Conservation (phyloP, 495 filamentous ascomycete genomes). For the Aspergillus bertholletiae region DNA sequence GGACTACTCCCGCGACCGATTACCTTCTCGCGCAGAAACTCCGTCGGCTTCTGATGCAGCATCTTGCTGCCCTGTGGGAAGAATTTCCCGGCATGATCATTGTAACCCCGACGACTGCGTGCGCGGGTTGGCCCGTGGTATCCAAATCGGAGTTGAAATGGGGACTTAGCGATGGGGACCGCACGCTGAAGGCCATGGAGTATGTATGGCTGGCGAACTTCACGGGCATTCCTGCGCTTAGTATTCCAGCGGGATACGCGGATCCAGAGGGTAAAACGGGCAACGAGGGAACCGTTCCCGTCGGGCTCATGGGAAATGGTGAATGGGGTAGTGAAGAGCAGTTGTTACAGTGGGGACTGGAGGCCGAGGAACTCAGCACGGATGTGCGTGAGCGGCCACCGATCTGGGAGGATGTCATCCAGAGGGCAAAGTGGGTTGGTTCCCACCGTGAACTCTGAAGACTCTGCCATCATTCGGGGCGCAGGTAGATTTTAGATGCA, state of each 20-base stretch:
- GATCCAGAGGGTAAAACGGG: slow-evolving; percentile 30
- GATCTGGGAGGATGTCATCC: slow-evolving; percentile 37
- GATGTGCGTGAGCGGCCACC: neutral
- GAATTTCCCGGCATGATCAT: slow-evolving; percentile 72
- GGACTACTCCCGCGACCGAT: slow-evolving; percentile 59
- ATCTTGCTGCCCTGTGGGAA: slow-evolving; percentile 68
- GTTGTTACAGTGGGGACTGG: slow-evolving; percentile 30
- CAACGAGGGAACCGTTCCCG: slow-evolving; percentile 43
- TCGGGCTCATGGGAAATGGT: slow-evolving; percentile 80
- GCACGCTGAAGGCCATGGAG: slow-evolving; percentile 70
- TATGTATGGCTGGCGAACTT: slow-evolving; percentile 86
- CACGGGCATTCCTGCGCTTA: slow-evolving; percentile 70
- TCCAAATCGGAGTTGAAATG: slow-evolving; percentile 51
- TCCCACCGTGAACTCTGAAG: too few species aligned
- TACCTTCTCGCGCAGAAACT: slow-evolving; percentile 71
- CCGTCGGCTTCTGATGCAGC: slow-evolving; percentile 72
- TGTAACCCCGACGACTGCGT: slow-evolving; percentile 72
- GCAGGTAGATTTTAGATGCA: too few species aligned
- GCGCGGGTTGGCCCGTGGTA: slow-evolving; percentile 64
- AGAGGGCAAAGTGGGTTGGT: slow-evolving; percentile 3
- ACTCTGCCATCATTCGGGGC: too few species aligned
- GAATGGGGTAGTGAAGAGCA: slow-evolving; percentile 84
- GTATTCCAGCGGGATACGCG: slow-evolving; percentile 71
- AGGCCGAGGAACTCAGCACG: neutral
- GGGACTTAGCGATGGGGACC: slow-evolving; percentile 70